These are phyloP conservation scores for Apostasia ramifera DNA, from an alignment of 106 monocot species.

Conservation along the genomic window DNA sequence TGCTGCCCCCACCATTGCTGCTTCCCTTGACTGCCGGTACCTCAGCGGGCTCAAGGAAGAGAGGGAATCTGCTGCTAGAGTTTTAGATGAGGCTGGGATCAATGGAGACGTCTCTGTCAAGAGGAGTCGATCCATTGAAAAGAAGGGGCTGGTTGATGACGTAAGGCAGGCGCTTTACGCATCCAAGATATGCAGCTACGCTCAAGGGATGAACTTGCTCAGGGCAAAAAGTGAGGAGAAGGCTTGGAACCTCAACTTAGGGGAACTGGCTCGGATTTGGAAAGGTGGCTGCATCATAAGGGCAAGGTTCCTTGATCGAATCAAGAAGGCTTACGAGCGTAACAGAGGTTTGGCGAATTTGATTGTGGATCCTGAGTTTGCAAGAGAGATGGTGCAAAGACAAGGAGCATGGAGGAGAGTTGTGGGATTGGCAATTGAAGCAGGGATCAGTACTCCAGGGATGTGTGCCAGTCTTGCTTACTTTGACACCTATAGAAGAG, in stretches of 20 bases:
- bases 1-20: slow-evolving; percentile 24
- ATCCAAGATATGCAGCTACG: slow-evolving; percentile 55
- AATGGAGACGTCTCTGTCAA: not conserved
- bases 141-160: slow-evolving; percentile 31
- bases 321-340: slow-evolving; percentile 27
- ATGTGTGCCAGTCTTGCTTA: slow-evolving; percentile 29
- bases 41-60: slow-evolving; percentile 46
- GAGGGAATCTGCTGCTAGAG: slow-evolving; percentile 26
- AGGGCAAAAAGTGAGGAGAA: slow-evolving; percentile 46
- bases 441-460: slow-evolving; percentile 28
- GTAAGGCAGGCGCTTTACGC: slow-evolving; percentile 51
- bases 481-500: slow-evolving; percentile 28
- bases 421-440: slow-evolving; percentile 20
- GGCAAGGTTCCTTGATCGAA: slow-evolving; percentile 25
- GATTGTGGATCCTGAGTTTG: slow-evolving; percentile 30
- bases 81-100: slow-evolving; percentile 31
- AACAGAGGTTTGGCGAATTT: slow-evolving; percentile 15
- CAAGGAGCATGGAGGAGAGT: slow-evolving; percentile 27
- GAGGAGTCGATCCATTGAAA: slow-evolving; percentile 16
- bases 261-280: slow-evolving; percentile 52
- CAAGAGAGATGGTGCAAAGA: slow-evolving; percentile 27
- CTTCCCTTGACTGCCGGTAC: slow-evolving; percentile 22
- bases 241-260: slow-evolving; percentile 43
- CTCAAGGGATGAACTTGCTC: slow-evolving; percentile 51
- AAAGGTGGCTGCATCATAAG: slow-evolving; percentile 54